Conservation (phyloP, 352 stramenopile species). For the Pythium brassicae region DNA sequence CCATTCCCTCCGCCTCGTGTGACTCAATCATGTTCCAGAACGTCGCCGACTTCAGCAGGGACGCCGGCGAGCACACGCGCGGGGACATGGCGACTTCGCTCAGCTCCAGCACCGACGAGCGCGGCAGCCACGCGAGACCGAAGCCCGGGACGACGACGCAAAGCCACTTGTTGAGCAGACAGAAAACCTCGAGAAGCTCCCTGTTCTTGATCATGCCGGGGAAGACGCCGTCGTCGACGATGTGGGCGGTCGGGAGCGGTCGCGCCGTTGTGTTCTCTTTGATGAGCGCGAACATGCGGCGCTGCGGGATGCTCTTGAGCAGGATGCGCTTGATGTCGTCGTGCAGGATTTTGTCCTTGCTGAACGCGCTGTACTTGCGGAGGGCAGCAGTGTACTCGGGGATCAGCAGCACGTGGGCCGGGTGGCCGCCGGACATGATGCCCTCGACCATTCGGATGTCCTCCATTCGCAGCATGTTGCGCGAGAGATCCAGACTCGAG, state of each 20-base stretch:
- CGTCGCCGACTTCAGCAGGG: slow-evolving; percentile 33
- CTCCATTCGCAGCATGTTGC: slow-evolving; percentile 58
- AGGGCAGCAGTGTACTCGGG: slow-evolving; percentile 39
- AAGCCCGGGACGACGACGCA: slow-evolving; percentile 53
- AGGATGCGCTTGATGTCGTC: slow-evolving; percentile 46
- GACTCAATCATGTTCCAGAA: slow-evolving; percentile 59
- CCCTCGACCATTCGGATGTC: slow-evolving; percentile 44
- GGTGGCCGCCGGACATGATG: slow-evolving; percentile 47
- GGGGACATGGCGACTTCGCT: slow-evolving; percentile 49
- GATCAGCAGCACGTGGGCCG: slow-evolving; percentile 41
- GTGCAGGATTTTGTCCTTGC: slow-evolving; percentile 39
- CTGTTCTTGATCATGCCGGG: slow-evolving; percentile 33
- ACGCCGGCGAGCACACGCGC: slow-evolving; percentile 38
- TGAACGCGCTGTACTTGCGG: slow-evolving; percentile 47
- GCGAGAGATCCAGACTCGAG: slow-evolving; percentile 34
- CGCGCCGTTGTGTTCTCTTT: slow-evolving; percentile 40
- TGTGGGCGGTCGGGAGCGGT: slow-evolving; percentile 36
- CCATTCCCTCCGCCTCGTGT: slow-evolving; percentile 38
- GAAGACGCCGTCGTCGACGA: slow-evolving; percentile 38
- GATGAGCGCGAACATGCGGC: slow-evolving; percentile 40
- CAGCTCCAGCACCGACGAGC: slow-evolving; percentile 39
- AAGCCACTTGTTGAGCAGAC: slow-evolving; percentile 47
- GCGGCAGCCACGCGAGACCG: slow-evolving; percentile 46
- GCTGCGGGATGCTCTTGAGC: slow-evolving; percentile 42
- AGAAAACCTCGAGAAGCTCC: slow-evolving; percentile 50